These are phyloP conservation scores for Zygnema circumcarinatum DNA, from an alignment of 139 green algal genomes.

Conservation along the genomic window DNA sequence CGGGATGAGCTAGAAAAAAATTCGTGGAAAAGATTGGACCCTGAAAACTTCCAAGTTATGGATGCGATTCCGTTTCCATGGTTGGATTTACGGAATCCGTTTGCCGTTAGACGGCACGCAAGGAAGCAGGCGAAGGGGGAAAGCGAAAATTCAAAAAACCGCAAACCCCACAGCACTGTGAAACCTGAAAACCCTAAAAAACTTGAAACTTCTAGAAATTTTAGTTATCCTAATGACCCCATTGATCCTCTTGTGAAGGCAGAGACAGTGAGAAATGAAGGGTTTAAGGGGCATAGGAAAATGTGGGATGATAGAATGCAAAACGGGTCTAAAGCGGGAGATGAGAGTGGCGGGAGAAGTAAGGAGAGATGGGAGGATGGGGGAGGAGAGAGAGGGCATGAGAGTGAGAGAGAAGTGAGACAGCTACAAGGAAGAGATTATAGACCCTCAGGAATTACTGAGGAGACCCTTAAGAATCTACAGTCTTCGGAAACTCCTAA, in stretches of 20 bases:
- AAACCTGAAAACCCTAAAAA: background rate
- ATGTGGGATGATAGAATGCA: background rate
- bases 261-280: background rate
- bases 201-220: background rate
- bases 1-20: conserved; percentile 14
- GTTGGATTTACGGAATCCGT: background rate
- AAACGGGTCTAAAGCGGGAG: background rate
- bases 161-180: background rate
- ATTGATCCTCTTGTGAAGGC: background rate
- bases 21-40: background rate
- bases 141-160: too few species aligned
- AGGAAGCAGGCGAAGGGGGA: conserved; percentile 14
- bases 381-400: background rate
- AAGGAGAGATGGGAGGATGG: background rate
- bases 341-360: background rate
- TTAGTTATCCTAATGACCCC: background rate
- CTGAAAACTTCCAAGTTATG: conserved; percentile 13
- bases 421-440: too few species aligned
- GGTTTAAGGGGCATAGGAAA: background rate
- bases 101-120: background rate
- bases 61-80: background rate
- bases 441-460: too few species aligned
- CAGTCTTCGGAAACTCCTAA: background rate
- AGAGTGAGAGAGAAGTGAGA: too few species aligned
- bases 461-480: background rate